Conservation (phyloP, 352 stramenopile species). For the Globisporangium acanthophoron region DNA sequence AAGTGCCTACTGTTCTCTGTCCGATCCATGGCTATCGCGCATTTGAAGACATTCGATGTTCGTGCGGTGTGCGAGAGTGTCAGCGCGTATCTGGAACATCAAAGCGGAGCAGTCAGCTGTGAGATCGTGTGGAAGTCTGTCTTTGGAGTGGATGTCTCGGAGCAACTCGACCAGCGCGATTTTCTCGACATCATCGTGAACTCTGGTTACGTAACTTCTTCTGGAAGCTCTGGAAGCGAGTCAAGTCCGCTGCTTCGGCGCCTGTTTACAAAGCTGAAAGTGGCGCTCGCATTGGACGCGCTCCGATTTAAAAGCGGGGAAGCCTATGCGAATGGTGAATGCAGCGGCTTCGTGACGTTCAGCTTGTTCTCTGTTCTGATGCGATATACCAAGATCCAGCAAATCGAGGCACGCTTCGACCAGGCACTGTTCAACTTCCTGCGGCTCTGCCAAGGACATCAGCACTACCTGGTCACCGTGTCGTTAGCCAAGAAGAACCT, state of each 20-base stretch:
- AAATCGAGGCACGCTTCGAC: constrained; percentile 42
- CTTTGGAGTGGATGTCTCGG: constrained; percentile 25
- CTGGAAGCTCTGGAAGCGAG: background rate
- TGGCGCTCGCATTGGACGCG: constrained; percentile 40
- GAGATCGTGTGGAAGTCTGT: constrained; percentile 42
- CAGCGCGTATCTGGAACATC: constrained; percentile 23
- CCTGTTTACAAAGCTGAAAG: constrained; percentile 28
- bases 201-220: constrained; percentile 23
- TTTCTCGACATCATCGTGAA: constrained; percentile 39
- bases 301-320: constrained; percentile 26
- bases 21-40: constrained; percentile 13
- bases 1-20: constrained; percentile 18
- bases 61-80: constrained; percentile 26
- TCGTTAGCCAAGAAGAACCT: constrained; percentile 25
- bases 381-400: constrained; percentile 33
- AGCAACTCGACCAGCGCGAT: constrained; percentile 32
- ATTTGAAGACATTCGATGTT: constrained; percentile 30
- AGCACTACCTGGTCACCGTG: constrained; percentile 41
- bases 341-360: constrained; percentile 20
- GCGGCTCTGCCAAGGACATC: constrained; percentile 31
- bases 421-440: constrained; percentile 36
- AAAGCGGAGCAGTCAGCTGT: constrained; percentile 21
- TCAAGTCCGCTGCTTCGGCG: constrained; percentile 9
- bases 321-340: constrained; percentile 14
- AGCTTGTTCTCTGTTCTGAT: constrained; percentile 46